Base-by-base conservation (phyloP, 2,329 filamentous ascomycete species). In the Fusarium nygamai region DNA sequence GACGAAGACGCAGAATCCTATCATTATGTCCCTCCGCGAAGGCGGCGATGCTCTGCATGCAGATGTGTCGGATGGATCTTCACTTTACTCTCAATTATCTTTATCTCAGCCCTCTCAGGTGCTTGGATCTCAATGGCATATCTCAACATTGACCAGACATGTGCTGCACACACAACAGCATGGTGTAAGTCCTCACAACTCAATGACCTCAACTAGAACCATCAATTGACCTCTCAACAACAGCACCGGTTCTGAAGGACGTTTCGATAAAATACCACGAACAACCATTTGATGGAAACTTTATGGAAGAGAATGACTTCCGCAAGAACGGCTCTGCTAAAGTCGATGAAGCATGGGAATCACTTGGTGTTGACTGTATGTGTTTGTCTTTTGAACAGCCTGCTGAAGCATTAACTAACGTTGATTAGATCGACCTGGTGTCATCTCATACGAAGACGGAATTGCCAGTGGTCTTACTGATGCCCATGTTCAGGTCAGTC, bases 301-400 rank as follows among this genome's bases (percentile, higher is more conserved):
- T 92, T 27, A 74, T 90, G 62, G 81, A 88, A 1, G 85, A 89
- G 72, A 87, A 86, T 33, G 79, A 87, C 22, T 92, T 87, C 75
- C 86, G 89, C 4, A 82, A 85, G 65, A 78, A 83, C 19, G 86
- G 84, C 4, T 83, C 86, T 0, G 85, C 87, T 0, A 86, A 88
- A 58, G 88, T 90, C 0, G 90, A 92, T 68, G 84, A 83, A 8
- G 89, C 89, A 1, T 92, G 90, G 89, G 84, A 81, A 20, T 80
- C 77, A 13, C 68, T 83, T 1, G 82, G 81, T 1, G 77, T 83
- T 9, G 84, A 88, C 22, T 89, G 87, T 89, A 69, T 70, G 85
- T 64, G 12, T 8, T 9, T 3, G 0, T 10, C 16, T 9, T 10
- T 31, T 20, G 8, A 33, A 20, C 10, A 16, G 8, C 4, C 16